Conservation (phyloP, 257 asterid species). For the Avicennia marina region DNA sequence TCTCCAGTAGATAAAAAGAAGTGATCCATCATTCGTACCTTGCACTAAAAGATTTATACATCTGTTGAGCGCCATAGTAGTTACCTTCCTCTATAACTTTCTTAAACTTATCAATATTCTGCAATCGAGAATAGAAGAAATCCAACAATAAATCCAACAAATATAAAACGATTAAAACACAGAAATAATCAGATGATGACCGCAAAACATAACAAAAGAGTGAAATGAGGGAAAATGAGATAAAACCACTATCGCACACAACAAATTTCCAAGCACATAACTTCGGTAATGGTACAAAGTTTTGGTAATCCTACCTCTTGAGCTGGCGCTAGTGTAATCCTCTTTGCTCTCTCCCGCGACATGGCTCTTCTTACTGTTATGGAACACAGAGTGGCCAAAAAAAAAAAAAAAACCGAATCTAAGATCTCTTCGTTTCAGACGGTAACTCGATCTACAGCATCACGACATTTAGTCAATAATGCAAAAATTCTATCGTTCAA, state of each 20-base stretch:
- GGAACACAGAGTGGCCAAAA: neutral
- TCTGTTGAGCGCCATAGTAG: conserved; percentile 96
- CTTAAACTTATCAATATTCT: conserved; percentile 78
- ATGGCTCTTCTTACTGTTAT: conserved; percentile 27
- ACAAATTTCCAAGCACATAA: conserved; percentile 2
- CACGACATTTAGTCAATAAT: neutral
- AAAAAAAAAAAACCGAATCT: neutral
- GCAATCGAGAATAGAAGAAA: conserved; percentile 16
- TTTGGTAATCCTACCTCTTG: conserved; percentile 43
- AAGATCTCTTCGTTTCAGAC: neutral
- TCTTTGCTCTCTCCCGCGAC: conserved; percentile 72
- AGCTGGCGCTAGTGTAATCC: conserved; percentile 62
- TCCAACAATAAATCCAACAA: neutral
- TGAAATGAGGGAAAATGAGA: neutral
- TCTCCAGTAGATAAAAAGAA: conserved; percentile 17
- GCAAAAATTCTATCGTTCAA: conserved; percentile 2
- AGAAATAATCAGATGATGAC: neutral
- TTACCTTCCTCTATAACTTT: conserved; percentile 74
- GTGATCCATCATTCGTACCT: conserved; percentile 39
- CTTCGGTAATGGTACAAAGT: neutral
- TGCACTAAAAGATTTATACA: conserved; percentile 84
- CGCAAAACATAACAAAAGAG: neutral
- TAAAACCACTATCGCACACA: neutral
- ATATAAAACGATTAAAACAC: neutral
- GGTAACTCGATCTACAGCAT: conserved; percentile 1